phyloP scores from a whole-genome alignment of 2,329 filamentous ascomycete species.

The Fusarium succisae region DNA sequence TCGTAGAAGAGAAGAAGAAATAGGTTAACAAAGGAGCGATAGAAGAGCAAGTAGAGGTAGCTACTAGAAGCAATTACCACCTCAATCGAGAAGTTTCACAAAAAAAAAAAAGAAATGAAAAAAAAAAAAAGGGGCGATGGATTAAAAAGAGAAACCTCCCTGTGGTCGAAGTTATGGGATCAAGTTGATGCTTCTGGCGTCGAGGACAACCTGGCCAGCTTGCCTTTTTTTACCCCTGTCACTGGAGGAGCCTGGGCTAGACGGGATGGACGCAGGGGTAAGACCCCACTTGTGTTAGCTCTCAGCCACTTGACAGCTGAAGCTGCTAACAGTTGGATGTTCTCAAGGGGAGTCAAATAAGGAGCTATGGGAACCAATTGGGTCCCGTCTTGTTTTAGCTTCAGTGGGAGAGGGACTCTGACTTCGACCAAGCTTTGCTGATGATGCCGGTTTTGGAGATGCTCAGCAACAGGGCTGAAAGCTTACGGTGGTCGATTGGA shows the following conservation, averaged over 20 bases:
- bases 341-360: neutral
- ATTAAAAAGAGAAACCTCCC: conserved; percentile 30
- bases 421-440: neutral
- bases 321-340: conserved; percentile 27
- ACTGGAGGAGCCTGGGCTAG: conserved; percentile 4
- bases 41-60: conserved; percentile 32
- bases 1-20: conserved; percentile 20
- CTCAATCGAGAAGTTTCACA: conserved; percentile 17
- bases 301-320: conserved; percentile 34
- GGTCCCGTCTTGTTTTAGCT: conserved; percentile 4
- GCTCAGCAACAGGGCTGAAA: neutral
- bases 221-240: conserved; percentile 32
- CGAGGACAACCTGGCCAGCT: conserved; percentile 43
- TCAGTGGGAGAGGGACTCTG: neutral
- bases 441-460: neutral
- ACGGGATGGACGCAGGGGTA: conserved; percentile 38
- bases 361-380: conserved; percentile 13
- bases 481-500: neutral
- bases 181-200: conserved; percentile 29
- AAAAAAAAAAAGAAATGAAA: conserved; percentile 18
- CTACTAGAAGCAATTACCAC: conserved; percentile 30
- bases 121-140: conserved; percentile 22
- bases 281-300: conserved; percentile 32
- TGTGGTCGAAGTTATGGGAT: conserved; percentile 34
- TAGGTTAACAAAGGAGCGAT: conserved; percentile 37